A percentile compares a stretch with the other conserved stretches of the same genome.
Conservation (phyloP, 1,139 yeast genomes). For the Kodamaea derodonti region DNA sequence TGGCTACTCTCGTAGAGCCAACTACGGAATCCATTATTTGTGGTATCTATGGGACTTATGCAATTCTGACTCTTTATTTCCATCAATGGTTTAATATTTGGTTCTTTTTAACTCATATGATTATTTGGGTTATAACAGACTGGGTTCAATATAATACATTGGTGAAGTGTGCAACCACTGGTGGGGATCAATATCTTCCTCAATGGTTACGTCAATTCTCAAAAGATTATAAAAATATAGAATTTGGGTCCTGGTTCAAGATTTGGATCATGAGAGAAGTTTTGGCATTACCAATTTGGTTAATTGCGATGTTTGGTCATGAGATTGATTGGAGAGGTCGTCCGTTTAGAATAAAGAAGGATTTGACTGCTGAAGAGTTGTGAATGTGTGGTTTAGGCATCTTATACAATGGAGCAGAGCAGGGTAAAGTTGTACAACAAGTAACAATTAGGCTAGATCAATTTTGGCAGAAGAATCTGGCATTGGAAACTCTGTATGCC, state of each 20-base stretch:
- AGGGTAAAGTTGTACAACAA: neutral
- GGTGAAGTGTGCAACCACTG: constrained; percentile 22
- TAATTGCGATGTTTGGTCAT: constrained; percentile 74
- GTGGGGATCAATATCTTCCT: constrained; percentile 4
- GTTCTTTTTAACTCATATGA: constrained; percentile 51
- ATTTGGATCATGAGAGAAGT: constrained; percentile 68
- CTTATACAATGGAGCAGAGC: neutral
- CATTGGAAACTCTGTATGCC: too few relatives aligned
- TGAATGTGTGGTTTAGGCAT: too few relatives aligned
- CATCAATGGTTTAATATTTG: constrained; percentile 26
- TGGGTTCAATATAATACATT: constrained; percentile 53
- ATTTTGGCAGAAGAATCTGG: too few relatives aligned
- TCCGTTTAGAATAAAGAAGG: constrained; percentile 69
- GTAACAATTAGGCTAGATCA: too few relatives aligned
- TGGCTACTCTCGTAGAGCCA: constrained; percentile 84
- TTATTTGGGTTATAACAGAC: constrained; percentile 63
- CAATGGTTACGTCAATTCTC: constrained; percentile 4
- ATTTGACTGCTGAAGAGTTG: constrained; percentile 72
- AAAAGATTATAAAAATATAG: neutral
- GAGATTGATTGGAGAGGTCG: constrained; percentile 80
- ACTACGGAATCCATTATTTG: constrained; percentile 74
- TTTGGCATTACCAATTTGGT: constrained; percentile 83
- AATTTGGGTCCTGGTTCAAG: constrained; percentile 9
- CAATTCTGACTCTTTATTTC: constrained; percentile 47
- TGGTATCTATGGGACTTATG: constrained; percentile 65